Conservation (phyloP, 176 grass and related monocot genomes). For the Avena insularis region DNA sequence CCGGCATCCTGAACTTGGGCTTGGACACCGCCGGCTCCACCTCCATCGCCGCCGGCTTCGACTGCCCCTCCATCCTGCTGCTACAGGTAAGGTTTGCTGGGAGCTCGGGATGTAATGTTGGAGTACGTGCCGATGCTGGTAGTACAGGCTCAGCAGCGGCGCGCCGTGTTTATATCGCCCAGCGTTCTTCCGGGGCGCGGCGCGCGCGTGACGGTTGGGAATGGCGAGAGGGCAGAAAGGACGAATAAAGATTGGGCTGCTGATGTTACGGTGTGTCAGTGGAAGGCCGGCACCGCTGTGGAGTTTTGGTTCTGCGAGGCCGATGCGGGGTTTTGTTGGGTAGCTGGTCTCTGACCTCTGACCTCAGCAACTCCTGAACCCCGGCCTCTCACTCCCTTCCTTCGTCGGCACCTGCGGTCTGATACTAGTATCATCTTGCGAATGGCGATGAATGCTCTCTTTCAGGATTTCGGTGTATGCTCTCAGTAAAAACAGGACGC, state of each 20-base stretch:
- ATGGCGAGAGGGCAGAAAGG: constrained; percentile 38
- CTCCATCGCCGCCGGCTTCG: constrained; percentile 39
- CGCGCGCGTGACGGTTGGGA: constrained; percentile 28
- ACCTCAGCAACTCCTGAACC: too few relatives aligned
- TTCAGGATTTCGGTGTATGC: not conserved
- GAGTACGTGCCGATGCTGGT: not conserved
- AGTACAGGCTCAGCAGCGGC: not conserved
- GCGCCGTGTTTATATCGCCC: constrained; percentile 30
- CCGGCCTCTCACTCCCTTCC: too few relatives aligned
- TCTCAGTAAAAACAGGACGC: not conserved
- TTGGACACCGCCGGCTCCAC: constrained; percentile 44
- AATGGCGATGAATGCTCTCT: not conserved
- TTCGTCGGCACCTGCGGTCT: not conserved
- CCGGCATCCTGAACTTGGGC: constrained; percentile 69
- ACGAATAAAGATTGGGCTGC: constrained; percentile 39
- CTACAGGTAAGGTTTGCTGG: not conserved
- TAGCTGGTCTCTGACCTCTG: not conserved
- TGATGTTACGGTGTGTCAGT: not conserved
- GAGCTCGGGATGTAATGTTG: not conserved
- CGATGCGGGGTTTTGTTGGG: not conserved
- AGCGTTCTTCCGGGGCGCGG: not conserved
- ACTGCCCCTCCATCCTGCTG: constrained; percentile 24
- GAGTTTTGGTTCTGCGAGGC: not conserved
- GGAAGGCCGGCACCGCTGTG: constrained; percentile 49
- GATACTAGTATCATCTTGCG: not conserved